Conservation (phyloP, 345 rosid species). For the Eucalyptus globulus region DNA sequence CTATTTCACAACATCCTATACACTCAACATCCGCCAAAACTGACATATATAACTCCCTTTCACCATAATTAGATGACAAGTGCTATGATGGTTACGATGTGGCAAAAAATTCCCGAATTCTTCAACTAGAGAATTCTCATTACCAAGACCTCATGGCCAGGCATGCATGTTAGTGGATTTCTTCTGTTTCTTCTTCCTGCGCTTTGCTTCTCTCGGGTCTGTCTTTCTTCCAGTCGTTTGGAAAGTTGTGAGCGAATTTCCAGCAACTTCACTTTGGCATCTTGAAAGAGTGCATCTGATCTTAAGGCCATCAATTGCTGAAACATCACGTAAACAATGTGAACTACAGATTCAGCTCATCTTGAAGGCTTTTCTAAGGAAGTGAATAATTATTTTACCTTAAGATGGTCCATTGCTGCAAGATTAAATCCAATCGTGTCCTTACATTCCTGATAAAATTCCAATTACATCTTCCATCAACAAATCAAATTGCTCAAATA, state of each 20-base stretch:
- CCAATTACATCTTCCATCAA: background rate
- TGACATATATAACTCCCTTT: background rate
- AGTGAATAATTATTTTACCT: conserved; percentile 19
- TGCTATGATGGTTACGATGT: background rate
- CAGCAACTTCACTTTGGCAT: conserved; percentile 61
- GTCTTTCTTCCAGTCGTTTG: conserved; percentile 33
- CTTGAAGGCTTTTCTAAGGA: background rate
- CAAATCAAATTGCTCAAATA: background rate
- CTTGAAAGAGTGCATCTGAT: conserved; percentile 77
- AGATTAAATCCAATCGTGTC: conserved; percentile 87
- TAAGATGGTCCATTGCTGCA: conserved; percentile 94
- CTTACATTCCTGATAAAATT: conserved; percentile 56
- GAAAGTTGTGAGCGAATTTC: conserved; percentile 49
- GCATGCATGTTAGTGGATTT: conserved; percentile 4
- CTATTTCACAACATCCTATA: background rate
- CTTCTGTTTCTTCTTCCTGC: conserved; percentile 58
- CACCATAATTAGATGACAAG: background rate
- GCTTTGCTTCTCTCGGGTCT: conserved; percentile 42
- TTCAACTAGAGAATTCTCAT: background rate
- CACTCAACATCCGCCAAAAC: background rate
- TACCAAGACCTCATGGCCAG: background rate
- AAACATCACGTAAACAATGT: background rate
- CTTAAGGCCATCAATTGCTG: conserved; percentile 89
- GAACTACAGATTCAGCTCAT: background rate
- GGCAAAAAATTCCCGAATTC: background rate